Evolutionary conservation across 495 filamentous ascomycete genomes (phyloP), one percentile per base, ranked within the genome.

Genomic region (Aspergillus incahuasiensis): DNA sequence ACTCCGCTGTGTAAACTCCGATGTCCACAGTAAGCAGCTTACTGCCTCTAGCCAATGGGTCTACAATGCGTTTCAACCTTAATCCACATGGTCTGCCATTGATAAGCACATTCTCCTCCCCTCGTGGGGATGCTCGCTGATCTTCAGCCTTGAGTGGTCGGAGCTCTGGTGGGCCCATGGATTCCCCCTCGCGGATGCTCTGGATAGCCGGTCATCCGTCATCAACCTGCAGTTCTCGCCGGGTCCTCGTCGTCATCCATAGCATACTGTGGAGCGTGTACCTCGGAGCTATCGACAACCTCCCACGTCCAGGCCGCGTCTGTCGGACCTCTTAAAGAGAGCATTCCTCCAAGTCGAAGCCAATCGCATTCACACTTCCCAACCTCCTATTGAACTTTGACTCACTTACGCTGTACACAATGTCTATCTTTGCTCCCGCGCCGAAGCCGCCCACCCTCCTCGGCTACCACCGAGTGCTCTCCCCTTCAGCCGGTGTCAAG

Each of bases 401-500:
- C n/a, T n/a, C n/a, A n/a, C n/a, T n/a, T n/a, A n/a, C n/a, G n/a
- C n/a, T n/a, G 8, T 15, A 16, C 46, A 48, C 18, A 41, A 55
- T 55, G 52, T 46, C 32, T 18, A 20, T 34, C 25, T 59, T 59
- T 18, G 13, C 38, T 16, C 45, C 43, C 5, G 56, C 56, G 3
- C 56, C 56, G 7, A 39, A 48, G 18, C 56, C 56, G 9, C 6
- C 50, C 15, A 50, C 22, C 46, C 19, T 41, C 25, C 56, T 59
- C 6, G 56, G 56, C 50, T 42, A 42, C 20, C 34, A 84, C 66
- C 81, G 84, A 19, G 66, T 86, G 46, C 79, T 88, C 13, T 76
- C 82, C 34, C 73, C 82, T 18, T 76, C 68, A 0, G 82, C 84
- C 3, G 82, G 80, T 7, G 69, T 87, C 55, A 74, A 76, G 20